Evolutionary conservation across 352 stramenopile genomes (phyloP).

Genomic region (Pythium chondricola): DNA sequence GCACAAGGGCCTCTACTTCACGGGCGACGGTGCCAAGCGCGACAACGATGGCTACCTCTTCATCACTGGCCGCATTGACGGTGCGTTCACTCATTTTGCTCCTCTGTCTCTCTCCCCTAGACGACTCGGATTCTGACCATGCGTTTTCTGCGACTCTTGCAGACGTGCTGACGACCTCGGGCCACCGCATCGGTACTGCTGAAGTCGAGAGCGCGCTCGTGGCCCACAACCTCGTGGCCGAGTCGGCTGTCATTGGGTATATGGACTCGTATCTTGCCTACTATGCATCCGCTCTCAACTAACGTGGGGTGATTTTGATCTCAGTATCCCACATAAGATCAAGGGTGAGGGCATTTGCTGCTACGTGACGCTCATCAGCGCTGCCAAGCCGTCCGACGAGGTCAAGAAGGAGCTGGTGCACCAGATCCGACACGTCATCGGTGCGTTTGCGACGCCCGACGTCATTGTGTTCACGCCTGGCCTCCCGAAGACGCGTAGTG

Average conservation of each 20-base stretch:
- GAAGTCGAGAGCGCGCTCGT: slow-evolving; percentile 90
- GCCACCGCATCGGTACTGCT: slow-evolving; percentile 87
- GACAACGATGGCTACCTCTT: slow-evolving; percentile 97
- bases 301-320: not conserved
- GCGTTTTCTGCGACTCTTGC: not conserved
- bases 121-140: not conserved
- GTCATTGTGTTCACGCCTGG: slow-evolving; percentile 89
- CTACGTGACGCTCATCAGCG: slow-evolving; percentile 91
- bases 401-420: slow-evolving; percentile 62
- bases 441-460: slow-evolving; percentile 95
- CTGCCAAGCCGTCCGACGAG: slow-evolving; percentile 52
- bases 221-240: slow-evolving; percentile 87
- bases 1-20: slow-evolving; percentile 98
- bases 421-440: slow-evolving; percentile 91
- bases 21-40: slow-evolving; percentile 82
- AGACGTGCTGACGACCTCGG: slow-evolving; percentile 95
- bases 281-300: not conserved
- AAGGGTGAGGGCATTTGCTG: slow-evolving; percentile 97
- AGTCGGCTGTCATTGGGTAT: slow-evolving; percentile 92
- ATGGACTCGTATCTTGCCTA: no score
- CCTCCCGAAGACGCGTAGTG: slow-evolving; percentile 96
- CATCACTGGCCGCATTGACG: slow-evolving; percentile 97
- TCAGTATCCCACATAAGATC: slow-evolving; percentile 90
- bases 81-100: slow-evolving; percentile 13
- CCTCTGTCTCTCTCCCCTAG: not conserved